These are phyloP conservation scores for Boletus semigastroideus DNA, from an alignment of 1,284 basidiomycete genomes.

Conservation along the genomic window DNA sequence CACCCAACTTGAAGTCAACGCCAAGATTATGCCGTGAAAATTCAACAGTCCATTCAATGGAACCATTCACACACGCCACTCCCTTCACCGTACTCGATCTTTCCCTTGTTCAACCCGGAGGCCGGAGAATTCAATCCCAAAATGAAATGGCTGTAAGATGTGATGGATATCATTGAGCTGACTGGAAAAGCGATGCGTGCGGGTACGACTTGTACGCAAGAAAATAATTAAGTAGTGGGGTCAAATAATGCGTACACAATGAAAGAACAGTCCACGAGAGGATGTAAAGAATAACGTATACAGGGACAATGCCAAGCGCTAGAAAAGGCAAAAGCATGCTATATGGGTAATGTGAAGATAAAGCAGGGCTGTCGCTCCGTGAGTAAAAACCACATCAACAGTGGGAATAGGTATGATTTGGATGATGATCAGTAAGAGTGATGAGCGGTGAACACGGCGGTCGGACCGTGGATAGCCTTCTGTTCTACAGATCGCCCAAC, in stretches of 20 bases:
- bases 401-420: constrained; percentile 6
- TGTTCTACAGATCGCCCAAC: constrained; percentile 15
- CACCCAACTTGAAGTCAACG: too few species aligned
- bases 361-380: not conserved
- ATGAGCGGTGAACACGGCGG: not conserved
- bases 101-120: too few species aligned
- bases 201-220: constrained; percentile 15
- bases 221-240: constrained; percentile 20
- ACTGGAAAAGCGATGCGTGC: not conserved
- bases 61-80: too few species aligned
- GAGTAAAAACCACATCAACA: constrained; percentile 1
- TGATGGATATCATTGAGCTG: constrained; percentile 10
- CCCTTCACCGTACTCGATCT: too few species aligned
- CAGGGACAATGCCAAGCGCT: not conserved
- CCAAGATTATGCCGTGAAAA: too few species aligned
- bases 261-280: not conserved
- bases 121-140: not conserved
- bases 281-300: constrained; percentile 2
- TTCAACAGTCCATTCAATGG: too few species aligned
- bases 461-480: constrained; percentile 2
- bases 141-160: not conserved
- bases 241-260: constrained; percentile 17
- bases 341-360: not conserved
- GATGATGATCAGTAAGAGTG: not conserved
- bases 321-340: too few species aligned